A percentile compares a stretch with the other conserved stretches of the same genome.
These are phyloP conservation scores for Saccharomycopsis phalli DNA, from an alignment of 1,139 yeast species.

Conservation along the genomic window DNA sequence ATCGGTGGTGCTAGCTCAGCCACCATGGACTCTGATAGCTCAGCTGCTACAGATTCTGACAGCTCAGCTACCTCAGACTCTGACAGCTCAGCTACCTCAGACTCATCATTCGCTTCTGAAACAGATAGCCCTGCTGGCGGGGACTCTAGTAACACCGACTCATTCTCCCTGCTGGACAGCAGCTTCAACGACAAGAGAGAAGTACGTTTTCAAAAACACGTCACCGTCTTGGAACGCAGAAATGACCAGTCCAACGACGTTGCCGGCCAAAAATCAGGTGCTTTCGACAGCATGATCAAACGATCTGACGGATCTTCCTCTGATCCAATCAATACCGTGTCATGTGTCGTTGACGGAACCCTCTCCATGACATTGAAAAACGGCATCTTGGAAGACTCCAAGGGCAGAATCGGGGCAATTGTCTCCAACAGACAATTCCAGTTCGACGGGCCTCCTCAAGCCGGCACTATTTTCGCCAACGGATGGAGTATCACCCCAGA, in stretches of 20 bases:
- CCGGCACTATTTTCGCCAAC: conserved; percentile 78
- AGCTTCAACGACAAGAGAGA: not conserved
- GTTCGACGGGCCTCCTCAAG: conserved; percentile 87
- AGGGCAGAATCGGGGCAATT: conserved; percentile 71
- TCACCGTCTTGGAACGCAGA: not conserved
- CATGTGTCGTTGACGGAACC: conserved; percentile 46
- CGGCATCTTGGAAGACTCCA: conserved; percentile 48
- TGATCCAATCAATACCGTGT: conserved; percentile 28
- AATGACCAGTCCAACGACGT: not conserved
- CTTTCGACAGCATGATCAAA: conserved; percentile 25
- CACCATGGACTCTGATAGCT: conserved; percentile 2
- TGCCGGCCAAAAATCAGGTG: not conserved
- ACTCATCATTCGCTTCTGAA: conserved; percentile 29
- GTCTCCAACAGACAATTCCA: conserved; percentile 85
- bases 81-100: conserved; percentile 24
- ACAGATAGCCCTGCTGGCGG: conserved; percentile 29
- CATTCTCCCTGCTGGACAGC: conserved; percentile 27
- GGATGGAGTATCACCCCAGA: conserved; percentile 66
- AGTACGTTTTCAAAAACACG: too few relatives aligned
- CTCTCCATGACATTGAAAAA: conserved; percentile 47
- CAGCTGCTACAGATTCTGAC: conserved; percentile 5
- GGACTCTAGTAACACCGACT: conserved; percentile 26
- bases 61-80: conserved; percentile 27
- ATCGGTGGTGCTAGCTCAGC: conserved; percentile 1
- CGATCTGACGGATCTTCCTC: conserved; percentile 30